Conservation (phyloP, 306 rosid species). For the Malus orientalis region DNA sequence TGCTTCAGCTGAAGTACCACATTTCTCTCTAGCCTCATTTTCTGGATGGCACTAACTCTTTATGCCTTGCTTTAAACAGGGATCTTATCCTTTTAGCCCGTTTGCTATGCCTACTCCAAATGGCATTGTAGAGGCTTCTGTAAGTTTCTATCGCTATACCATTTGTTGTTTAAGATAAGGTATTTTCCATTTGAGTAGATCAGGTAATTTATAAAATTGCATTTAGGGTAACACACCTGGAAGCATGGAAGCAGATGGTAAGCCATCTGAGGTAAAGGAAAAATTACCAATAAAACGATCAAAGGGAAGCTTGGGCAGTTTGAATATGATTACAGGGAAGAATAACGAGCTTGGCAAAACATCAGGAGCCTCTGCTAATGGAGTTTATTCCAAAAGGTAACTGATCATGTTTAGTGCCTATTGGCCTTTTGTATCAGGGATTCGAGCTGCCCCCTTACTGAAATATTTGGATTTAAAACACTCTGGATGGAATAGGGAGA, state of each 20-base stretch:
- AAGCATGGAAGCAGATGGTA: conserved; percentile 71
- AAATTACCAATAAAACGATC: conserved; percentile 94
- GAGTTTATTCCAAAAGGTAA: conserved; percentile 86
- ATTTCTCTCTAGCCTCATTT: conserved; percentile 17
- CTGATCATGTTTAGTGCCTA: background rate
- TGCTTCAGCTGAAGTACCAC: conserved; percentile 19
- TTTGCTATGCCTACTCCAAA: conserved; percentile 90
- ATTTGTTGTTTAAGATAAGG: background rate
- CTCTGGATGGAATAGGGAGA: background rate
- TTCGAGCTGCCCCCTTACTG: background rate
- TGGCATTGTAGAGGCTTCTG: conserved; percentile 86
- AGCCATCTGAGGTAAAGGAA: conserved; percentile 81
- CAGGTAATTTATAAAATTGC: conserved; percentile 28
- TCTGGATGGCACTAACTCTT: conserved; percentile 5
- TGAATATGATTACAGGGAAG: conserved; percentile 96
- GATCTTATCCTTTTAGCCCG: conserved; percentile 94
- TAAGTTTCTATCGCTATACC: conserved; percentile 33
- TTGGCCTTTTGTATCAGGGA: background rate
- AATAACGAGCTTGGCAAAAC: conserved; percentile 68
- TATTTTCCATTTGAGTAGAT: conserved; percentile 6
- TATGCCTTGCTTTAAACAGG: conserved; percentile 39
- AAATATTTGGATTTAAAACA: background rate
- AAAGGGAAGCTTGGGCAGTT: conserved; percentile 95
- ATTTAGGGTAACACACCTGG: conserved; percentile 80
- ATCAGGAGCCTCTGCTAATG: conserved; percentile 70